A percentile compares a stretch with the other conserved stretches of the same genome.
phyloP scores from a whole-genome alignment of 2,329 filamentous ascomycete genomes.

The Ophiostoma perfectum region DNA sequence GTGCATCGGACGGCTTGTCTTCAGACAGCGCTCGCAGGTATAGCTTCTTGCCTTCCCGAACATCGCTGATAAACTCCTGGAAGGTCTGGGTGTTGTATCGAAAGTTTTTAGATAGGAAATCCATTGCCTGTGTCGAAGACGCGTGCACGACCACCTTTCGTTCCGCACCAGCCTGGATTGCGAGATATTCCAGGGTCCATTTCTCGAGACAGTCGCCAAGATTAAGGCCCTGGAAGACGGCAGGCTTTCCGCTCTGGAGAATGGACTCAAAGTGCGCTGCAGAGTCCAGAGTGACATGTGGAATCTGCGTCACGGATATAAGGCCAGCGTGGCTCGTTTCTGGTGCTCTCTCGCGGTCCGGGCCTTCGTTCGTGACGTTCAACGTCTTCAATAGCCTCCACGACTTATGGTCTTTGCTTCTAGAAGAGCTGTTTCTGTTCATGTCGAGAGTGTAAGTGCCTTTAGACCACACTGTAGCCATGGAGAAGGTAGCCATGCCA shows the following conservation, averaged over 20 bases:
- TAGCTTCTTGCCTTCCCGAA: slow-evolving; percentile 54
- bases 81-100: slow-evolving; percentile 65
- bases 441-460: slow-evolving; percentile 45
- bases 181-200: slow-evolving; percentile 68
- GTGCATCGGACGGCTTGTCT: slow-evolving; percentile 60
- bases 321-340: neutral
- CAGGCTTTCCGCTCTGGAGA: slow-evolving; percentile 53
- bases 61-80: slow-evolving; percentile 58
- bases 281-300: slow-evolving; percentile 48
- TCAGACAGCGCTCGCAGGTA: slow-evolving; percentile 76
- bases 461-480: slow-evolving; percentile 78
- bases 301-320: slow-evolving; percentile 35
- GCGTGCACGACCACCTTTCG: slow-evolving; percentile 70
- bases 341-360: no score
- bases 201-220: slow-evolving; percentile 61
- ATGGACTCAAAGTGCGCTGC: slow-evolving; percentile 55
- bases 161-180: slow-evolving; percentile 53
- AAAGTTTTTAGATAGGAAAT: slow-evolving; percentile 81
- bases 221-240: slow-evolving; percentile 59
- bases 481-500: slow-evolving; percentile 83
- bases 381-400: slow-evolving; percentile 22
- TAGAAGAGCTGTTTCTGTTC: neutral
- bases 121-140: slow-evolving; percentile 60
- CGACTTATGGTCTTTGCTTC: no score
- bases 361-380: slow-evolving; percentile 18